Evolutionary conservation across 495 filamentous ascomycete species (phyloP).

Genomic region (Evansstolkia leycettana): DNA sequence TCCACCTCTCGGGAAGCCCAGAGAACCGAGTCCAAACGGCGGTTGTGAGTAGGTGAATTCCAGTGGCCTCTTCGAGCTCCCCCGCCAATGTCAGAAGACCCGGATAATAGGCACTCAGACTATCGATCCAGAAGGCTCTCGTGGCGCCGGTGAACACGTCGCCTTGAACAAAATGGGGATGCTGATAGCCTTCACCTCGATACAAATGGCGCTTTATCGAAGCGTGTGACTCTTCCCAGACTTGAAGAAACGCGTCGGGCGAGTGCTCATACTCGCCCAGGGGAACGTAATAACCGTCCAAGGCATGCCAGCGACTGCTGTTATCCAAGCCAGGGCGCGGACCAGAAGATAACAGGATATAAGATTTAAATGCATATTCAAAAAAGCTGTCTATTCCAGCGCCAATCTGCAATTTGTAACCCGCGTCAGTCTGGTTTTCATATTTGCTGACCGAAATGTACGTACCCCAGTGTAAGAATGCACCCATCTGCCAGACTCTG

Average conservation of each 20-base stretch:
- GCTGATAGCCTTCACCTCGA: constrained; percentile 51
- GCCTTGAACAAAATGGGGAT: constrained; percentile 85
- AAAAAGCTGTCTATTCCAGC: constrained; percentile 97
- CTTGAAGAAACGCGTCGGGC: constrained; percentile 62
- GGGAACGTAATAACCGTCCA: constrained; percentile 39
- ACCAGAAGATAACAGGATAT: constrained; percentile 71
- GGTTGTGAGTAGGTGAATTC: constrained; percentile 77
- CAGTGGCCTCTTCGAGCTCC: constrained; percentile 78
- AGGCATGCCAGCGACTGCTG: constrained; percentile 22
- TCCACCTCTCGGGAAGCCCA: constrained; percentile 90
- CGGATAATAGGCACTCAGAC: constrained; percentile 87
- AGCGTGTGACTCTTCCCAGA: constrained; percentile 76
- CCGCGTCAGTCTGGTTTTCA: not conserved
- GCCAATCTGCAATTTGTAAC: constrained; percentile 47
- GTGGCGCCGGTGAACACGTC: constrained; percentile 75
- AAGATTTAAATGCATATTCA: constrained; percentile 91
- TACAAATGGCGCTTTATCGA: constrained; percentile 79
- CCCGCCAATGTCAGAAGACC: constrained; percentile 81
- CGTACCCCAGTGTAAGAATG: constrained; percentile 64
- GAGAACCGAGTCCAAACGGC: constrained; percentile 91
- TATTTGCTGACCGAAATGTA: not conserved
- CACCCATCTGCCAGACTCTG: constrained; percentile 83
- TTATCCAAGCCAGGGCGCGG: constrained; percentile 19
- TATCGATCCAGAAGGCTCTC: constrained; percentile 87
- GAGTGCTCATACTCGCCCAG: constrained; percentile 55